phyloP scores from a whole-genome alignment of 805 yeast genomes.

The Candida glaebosa region DNA sequence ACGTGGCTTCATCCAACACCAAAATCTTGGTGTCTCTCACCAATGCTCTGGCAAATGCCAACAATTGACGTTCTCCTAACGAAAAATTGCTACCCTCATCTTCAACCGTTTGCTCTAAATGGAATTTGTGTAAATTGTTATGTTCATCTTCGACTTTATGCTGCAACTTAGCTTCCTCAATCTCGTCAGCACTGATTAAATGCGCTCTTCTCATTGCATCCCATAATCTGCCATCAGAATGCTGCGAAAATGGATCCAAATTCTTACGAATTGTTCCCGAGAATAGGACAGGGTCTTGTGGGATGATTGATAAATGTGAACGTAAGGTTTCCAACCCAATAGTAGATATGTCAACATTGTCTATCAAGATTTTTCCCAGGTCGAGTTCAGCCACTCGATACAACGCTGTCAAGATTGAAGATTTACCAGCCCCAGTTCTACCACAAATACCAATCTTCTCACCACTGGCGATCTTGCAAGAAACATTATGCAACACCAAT shows the following conservation, averaged over 20 bases:
- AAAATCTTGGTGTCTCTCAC: constrained; percentile 35
- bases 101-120: constrained; percentile 34
- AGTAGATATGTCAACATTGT: constrained; percentile 61
- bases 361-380: constrained; percentile 55
- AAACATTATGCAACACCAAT: constrained; percentile 55
- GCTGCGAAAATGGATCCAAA: constrained; percentile 68
- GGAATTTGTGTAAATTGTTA: constrained; percentile 35
- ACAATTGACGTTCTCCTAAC: constrained; percentile 37
- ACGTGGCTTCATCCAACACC: constrained; percentile 39
- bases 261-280: constrained; percentile 74
- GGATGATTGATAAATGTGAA: constrained; percentile 74
- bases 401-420: constrained; percentile 68
- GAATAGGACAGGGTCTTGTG: constrained; percentile 86
- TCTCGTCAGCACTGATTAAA: constrained; percentile 32
- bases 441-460: constrained; percentile 67
- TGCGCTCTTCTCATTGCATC: constrained; percentile 66
- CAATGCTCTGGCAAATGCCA: constrained; percentile 37
- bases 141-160: constrained; percentile 13
- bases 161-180: background rate
- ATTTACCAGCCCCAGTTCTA: constrained; percentile 71
- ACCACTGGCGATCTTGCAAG: constrained; percentile 46
- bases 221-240: constrained; percentile 61
- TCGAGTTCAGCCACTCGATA: constrained; percentile 63
- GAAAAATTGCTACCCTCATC: constrained; percentile 36
- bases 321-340: constrained; percentile 70